Base-by-base conservation (phyloP, 2,329 filamentous ascomycete genomes). In the Fusarium sp. region DNA sequence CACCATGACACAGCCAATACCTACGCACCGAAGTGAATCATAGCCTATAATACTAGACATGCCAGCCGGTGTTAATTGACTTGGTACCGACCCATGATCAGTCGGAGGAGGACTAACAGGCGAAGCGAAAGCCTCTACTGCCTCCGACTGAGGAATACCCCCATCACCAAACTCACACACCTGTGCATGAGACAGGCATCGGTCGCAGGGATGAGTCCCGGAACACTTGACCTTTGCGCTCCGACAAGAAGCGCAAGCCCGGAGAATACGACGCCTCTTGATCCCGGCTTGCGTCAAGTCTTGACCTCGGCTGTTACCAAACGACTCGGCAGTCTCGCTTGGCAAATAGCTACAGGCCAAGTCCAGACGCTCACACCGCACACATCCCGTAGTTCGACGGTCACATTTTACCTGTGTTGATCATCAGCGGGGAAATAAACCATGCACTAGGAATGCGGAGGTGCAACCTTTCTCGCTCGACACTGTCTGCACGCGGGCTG, bases 171-270 rank as follows among this genome's bases (percentile, higher is more conserved):
- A 75, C 0, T 59, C 1, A 35, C 76, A 79, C 5, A 57, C 60
- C 2, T 68, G 63, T 0, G 62, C 59, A 1, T 69, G 69, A 7
- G 73, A 75, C n/a, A 65, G 69, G 65, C 82, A 83, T 64, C 80
- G 73, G 27, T 33, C 42, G 22, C 82, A 83, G 9, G 82, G 81
- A 11, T 72, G 58, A 1, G 53, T 72, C 1, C 82, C 82, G 0
- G 79, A 81, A 62, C 83, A 84, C 36, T 80, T 83, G 0, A 79
- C 76, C 62, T 84, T 84, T 14, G 79, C 76, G 38, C 67, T 71
- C 4, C 82, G 77, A 69, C 83, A 84, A n/a, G 72, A 60, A 4
- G 74, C 64, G 62, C 83, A 84, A 7, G 83, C 82, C 9, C 66
- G 66, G 0, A 68, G 65, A 1, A 73, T 73, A 0, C 79, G 70